A percentile compares a stretch with the other conserved stretches of the same genome.
Evolutionary conservation across 371 early-diverging fungal species (phyloP).

Genomic region (Chytridiales sp.): DNA sequence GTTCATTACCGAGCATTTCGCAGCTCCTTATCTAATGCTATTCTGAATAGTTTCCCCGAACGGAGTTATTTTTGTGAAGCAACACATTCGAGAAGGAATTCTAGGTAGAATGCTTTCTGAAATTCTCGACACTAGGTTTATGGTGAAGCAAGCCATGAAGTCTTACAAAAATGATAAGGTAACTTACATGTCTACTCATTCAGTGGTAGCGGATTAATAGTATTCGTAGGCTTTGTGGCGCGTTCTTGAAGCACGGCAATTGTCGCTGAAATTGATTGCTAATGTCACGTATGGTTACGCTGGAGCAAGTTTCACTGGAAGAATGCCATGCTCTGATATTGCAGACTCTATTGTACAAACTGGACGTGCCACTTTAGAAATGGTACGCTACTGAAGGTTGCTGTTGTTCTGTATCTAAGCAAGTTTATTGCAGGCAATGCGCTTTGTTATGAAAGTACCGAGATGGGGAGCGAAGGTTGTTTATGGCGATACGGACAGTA

Average conservation of each 20-base stretch:
- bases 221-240: conserved; percentile 37
- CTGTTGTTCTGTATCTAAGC: not conserved
- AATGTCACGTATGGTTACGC: conserved; percentile 93
- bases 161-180: conserved; percentile 63
- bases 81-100: conserved; percentile 68
- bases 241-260: conserved; percentile 74
- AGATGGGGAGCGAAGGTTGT: conserved; percentile 79
- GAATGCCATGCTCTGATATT: conserved; percentile 89
- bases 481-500: conserved; percentile 90
- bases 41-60: conserved; percentile 69
- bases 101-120: conserved; percentile 81
- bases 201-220: conserved; percentile 5
- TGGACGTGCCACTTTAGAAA: conserved; percentile 79
- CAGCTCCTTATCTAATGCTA: conserved; percentile 4
- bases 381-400: too few relatives aligned
- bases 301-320: conserved; percentile 78
- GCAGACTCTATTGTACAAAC: conserved; percentile 88
- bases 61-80: conserved; percentile 78
- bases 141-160: conserved; percentile 85
- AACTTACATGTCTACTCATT: conserved; percentile 18
- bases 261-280: conserved; percentile 82
- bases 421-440: conserved; percentile 53
- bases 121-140: conserved; percentile 80
- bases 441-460: conserved; percentile 58
- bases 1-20: not conserved